A percentile compares a stretch with the other conserved stretches of the same genome.
phyloP scores from a whole-genome alignment of 1,284 basidiomycete genomes.

The Moniliella sp. region DNA sequence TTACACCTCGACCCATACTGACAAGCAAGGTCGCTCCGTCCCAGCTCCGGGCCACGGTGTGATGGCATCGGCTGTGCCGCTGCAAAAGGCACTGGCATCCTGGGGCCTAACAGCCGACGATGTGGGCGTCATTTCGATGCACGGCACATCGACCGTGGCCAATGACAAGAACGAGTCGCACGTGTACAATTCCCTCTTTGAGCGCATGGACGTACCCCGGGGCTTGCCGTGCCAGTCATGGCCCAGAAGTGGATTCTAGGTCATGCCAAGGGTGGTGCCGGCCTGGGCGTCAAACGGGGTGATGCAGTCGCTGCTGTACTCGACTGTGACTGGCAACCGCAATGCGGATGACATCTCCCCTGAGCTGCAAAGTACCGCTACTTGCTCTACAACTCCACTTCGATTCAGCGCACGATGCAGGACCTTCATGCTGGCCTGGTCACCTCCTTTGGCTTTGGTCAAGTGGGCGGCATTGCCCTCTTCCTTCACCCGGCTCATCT shows the following conservation, averaged over 20 bases:
- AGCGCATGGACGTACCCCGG: slow-evolving; percentile 64
- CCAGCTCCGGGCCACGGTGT: slow-evolving; percentile 38
- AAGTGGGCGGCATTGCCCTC: slow-evolving; percentile 67
- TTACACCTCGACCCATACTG: slow-evolving; percentile 85
- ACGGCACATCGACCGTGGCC: slow-evolving; percentile 83
- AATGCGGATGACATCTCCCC: slow-evolving; percentile 58
- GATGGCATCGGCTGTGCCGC: slow-evolving; percentile 39
- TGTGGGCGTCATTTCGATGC: slow-evolving; percentile 57
- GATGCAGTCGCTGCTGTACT: slow-evolving; percentile 61
- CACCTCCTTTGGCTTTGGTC: slow-evolving; percentile 97
- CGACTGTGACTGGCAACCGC: slow-evolving; percentile 84
- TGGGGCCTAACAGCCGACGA: slow-evolving; percentile 87
- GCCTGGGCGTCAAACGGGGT: slow-evolving; percentile 92
- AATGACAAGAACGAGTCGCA: slow-evolving; percentile 96
- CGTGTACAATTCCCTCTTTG: slow-evolving; percentile 86
- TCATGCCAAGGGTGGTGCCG: slow-evolving; percentile 39
- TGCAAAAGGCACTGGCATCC: slow-evolving; percentile 78
- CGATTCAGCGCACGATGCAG: slow-evolving; percentile 41
- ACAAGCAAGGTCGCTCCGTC: slow-evolving; percentile 74
- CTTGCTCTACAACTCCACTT: slow-evolving; percentile 88
- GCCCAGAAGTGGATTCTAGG: slow-evolving; percentile 62
- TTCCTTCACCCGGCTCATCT: slow-evolving; percentile 77
- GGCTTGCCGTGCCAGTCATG: slow-evolving; percentile 85
- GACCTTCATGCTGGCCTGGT: slow-evolving; percentile 25
- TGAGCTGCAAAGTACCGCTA: slow-evolving; percentile 70